Evolutionary conservation across 352 stramenopile species (phyloP).

Genomic region (Discostella stelligera): DNA sequence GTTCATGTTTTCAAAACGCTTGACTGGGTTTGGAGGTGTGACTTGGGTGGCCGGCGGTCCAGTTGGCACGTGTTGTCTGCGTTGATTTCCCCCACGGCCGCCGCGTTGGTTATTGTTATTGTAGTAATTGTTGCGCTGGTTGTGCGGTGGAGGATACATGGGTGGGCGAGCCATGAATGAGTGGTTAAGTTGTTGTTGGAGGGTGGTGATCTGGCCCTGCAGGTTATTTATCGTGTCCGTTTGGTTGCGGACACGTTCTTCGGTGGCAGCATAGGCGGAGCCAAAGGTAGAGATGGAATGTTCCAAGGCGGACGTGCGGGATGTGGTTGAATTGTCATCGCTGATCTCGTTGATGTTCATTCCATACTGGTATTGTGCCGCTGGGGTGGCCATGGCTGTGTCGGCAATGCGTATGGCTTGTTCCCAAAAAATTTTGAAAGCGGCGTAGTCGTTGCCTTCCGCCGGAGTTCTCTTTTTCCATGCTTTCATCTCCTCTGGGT

Average conservation of each 20-base stretch:
- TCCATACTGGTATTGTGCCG: not conserved
- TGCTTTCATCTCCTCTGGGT: slow-evolving; percentile 1
- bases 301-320: not conserved
- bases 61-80: not conserved
- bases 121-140: not conserved
- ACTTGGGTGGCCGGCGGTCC: not conserved
- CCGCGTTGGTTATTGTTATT: not conserved
- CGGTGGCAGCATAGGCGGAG: slow-evolving; percentile 3
- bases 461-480: not conserved
- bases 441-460: not conserved
- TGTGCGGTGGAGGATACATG: not conserved
- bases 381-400: not conserved
- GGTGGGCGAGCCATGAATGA: not conserved
- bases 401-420: not conserved
- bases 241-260: not conserved
- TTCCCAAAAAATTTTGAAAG: slow-evolving; percentile 5
- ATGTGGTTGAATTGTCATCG: not conserved
- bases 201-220: not conserved
- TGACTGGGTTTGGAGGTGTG: slow-evolving; percentile 3
- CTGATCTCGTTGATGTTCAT: not conserved
- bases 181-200: not conserved
- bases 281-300: slow-evolving; percentile 1
- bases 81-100: not conserved
- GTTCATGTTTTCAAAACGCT: slow-evolving; percentile 2
- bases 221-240: not conserved